Base-by-base conservation (phyloP, 208 protist genomes). In the Crithidia fasciculata region DNA sequence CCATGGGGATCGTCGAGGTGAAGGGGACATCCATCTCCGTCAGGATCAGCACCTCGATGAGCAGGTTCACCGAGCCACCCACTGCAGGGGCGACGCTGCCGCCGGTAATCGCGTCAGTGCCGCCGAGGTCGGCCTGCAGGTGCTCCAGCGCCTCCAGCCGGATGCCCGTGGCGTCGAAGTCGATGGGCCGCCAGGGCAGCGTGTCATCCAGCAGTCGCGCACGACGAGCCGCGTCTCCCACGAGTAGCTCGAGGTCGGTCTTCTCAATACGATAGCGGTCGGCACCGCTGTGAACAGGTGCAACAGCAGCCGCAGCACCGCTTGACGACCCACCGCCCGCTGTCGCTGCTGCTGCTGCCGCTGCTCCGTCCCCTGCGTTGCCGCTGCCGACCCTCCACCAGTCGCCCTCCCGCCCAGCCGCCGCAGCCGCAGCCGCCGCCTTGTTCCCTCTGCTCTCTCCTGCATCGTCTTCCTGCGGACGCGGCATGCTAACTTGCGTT, bases 31-130 rank as follows among this genome's bases (percentile, higher is more conserved):
- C 86, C 37, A 72, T 69, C 74, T 94, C 86, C 12, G 76, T 78
- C 53, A 90, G 45, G 60, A 89, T 72, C 7, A 91, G 75, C 40
- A 90, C 77, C 63, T 91, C 86, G 40, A 91, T 75, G 6, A 94
- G 78, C 18, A 85, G 64, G 52, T 89, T 84, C 3, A 91, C 58
- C 5, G 85, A 91, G 3, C 88, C 88, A 18, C 88, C 88, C 3
- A 91, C 61, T 4, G 82, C 77, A 36, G 71, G 58, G n/a, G 49
- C 63, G 7, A 36, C 60, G 45, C 40, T 68, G 12, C 10, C 56
- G 63, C 18, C 69, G 9, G 47, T 63, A 40, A 56, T 19, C 6
- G 39, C 59, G 43, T 75, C 57, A 43, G 44, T n/a, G 5, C 13
- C 76, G 55, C 12, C 15, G 16, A 62, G 12, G 16, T 72, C 68